Base-by-base conservation (phyloP, 768 basidiomycete species). In the Serendipita sp. region DNA sequence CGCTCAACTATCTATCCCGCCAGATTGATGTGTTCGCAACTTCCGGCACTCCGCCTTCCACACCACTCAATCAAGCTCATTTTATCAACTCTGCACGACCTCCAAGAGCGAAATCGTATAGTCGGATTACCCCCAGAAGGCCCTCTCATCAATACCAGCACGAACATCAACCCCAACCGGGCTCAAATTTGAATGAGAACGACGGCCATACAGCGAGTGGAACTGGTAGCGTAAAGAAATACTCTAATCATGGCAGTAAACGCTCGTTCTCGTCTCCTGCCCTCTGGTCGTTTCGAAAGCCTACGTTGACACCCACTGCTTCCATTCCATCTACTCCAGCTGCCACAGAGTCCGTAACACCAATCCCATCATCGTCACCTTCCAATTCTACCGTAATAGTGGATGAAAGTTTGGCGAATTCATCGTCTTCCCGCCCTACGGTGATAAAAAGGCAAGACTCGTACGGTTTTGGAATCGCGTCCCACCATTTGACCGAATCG, bases 1-100 rank as follows among this genome's bases (percentile, higher is more conserved):
- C 87, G 70, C 82, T 92, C 70, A 79, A 81, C 16, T 85, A 88
- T 75, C 79, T 92, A 67, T 88, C 89, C 69, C 85, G 86, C 72
- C 86, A 89, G 73, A 84, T 89, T 78, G 88, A 92, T 76, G 83
- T 82, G 67, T 76, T 88, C 69, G 84, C 83, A 5, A 54, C 70
- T 2, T 32, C 65, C 30, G 32, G 45, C 7, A 78, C 83, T 47
- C 81, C 83, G 32, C 81, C 85, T 15, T 79, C 82, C 45, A 81
- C 84, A 0, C 81, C 83, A 47, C 74, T 76, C 51, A 70, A 75
- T 51, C 76, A 65, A 16, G 78, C 32, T 73, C 72, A 30, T 64
- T 71, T 32, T 38, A 10, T 35, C 48, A 48, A 51, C 64, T 11
- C 48, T 65, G 32, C 8, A 18, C 18, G 45, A 28, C 54, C 53